These are phyloP conservation scores for Solanum hybrid DNA, from an alignment of 305 asterid genomes.

Conservation along the genomic window DNA sequence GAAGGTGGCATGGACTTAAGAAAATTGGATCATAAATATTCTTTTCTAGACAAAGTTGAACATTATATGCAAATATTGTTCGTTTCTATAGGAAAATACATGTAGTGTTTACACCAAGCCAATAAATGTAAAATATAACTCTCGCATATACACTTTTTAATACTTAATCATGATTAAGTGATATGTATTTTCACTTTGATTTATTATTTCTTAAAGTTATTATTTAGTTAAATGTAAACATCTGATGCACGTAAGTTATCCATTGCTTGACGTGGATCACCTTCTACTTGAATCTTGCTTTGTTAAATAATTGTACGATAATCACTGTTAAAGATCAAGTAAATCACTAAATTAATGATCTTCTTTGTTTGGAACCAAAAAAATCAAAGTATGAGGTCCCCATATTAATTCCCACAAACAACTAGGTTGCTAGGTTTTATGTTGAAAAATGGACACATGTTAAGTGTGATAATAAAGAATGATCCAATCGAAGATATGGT, in stretches of 20 bases:
- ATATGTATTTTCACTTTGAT: background rate
- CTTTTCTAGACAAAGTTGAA: constrained; percentile 3
- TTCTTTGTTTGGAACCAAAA: constrained; percentile 15
- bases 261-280: background rate
- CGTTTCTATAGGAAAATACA: background rate
- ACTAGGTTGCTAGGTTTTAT: background rate
- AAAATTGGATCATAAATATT: background rate
- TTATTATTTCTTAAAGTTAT: background rate
- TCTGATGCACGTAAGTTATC: background rate
- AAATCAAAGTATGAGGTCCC: constrained; percentile 25
- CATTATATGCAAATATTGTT: background rate
- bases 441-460: constrained; percentile 9
- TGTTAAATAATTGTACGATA: background rate
- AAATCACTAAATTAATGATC: constrained; percentile 9
- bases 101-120: background rate
- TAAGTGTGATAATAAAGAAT: constrained; percentile 3
- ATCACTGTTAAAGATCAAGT: constrained; percentile 16
- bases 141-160: background rate
- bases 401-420: constrained; percentile 11
- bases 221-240: background rate
- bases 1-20: constrained; percentile 14
- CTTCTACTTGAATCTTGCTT: background rate
- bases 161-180: background rate
- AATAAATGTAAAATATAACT: background rate
- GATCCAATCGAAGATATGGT: background rate